phyloP scores from a whole-genome alignment of 768 basidiomycete species.

The Boletellus emodensis region DNA sequence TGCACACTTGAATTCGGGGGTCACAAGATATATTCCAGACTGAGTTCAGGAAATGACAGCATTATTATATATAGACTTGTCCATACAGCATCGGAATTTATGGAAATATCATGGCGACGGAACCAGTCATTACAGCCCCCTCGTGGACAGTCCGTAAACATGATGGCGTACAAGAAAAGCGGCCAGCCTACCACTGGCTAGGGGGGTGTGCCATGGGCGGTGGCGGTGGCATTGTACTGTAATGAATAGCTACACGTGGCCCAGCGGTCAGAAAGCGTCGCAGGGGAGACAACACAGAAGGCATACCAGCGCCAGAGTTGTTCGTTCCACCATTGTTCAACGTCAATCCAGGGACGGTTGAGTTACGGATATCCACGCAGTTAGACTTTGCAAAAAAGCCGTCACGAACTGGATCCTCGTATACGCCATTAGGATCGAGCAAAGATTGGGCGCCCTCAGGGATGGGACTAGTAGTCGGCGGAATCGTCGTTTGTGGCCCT shows the following conservation, averaged over 20 bases:
- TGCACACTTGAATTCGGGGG: too few species aligned
- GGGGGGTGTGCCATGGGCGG: too few species aligned
- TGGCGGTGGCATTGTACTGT: too few species aligned
- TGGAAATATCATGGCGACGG: too few species aligned
- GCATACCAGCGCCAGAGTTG: constrained; percentile 14
- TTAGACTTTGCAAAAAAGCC: not conserved
- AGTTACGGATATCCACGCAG: not conserved
- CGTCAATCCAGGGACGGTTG: constrained; percentile 3
- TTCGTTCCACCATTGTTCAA: constrained; percentile 4
- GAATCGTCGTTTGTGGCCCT: not conserved
- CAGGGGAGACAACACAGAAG: not conserved
- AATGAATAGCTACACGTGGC: constrained; percentile 6
- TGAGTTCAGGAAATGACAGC: too few species aligned
- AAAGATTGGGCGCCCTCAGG: not conserved
- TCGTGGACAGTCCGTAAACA: too few species aligned
- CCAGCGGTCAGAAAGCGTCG: not conserved
- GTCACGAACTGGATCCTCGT: not conserved
- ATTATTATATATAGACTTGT: too few species aligned
- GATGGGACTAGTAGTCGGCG: not conserved
- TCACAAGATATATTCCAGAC: too few species aligned
- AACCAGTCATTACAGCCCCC: too few species aligned
- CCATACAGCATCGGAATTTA: too few species aligned
- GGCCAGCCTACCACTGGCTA: too few species aligned
- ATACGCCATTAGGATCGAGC: not conserved
- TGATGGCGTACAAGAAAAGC: too few species aligned